Conservation (phyloP, 1,284 basidiomycete species). For the Sporisorium scitamineum region DNA sequence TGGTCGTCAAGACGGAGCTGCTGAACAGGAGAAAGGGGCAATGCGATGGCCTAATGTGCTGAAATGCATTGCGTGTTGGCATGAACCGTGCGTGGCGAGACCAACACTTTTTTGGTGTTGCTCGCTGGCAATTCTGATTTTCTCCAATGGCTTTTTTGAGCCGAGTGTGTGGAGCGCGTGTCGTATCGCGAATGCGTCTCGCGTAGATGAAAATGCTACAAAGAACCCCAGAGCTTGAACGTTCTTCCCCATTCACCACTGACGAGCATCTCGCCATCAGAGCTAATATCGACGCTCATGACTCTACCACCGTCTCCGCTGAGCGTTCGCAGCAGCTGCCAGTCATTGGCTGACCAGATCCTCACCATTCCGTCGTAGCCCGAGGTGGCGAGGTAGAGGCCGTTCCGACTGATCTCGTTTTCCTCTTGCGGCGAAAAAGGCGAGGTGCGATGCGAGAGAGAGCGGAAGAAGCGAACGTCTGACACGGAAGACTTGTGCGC, state of each 20-base stretch:
- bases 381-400: constrained; percentile 89
- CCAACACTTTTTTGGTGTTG: constrained; percentile 12
- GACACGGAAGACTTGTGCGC: constrained; percentile 94
- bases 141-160: neutral
- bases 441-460: constrained; percentile 31
- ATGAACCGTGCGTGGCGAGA: constrained; percentile 26
- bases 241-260: constrained; percentile 61
- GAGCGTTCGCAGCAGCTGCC: constrained; percentile 88
- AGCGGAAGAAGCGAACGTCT: constrained; percentile 91
- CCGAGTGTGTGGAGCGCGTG: neutral
- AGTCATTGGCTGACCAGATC: constrained; percentile 97
- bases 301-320: constrained; percentile 95
- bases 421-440: constrained; percentile 54
- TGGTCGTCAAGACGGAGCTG: neutral
- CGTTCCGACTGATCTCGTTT: constrained; percentile 68
- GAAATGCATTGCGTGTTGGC: constrained; percentile 3
- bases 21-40: no score
- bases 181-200: constrained; percentile 6
- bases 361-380: constrained; percentile 97
- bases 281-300: constrained; percentile 89
- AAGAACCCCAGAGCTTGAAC: constrained; percentile 57
- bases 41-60: no score
- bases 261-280: constrained; percentile 53
- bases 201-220: constrained; percentile 22
- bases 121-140: constrained; percentile 17